Conservation (phyloP, 192 early-diverging fungal genomes). For the Rhizophagus clarus region DNA sequence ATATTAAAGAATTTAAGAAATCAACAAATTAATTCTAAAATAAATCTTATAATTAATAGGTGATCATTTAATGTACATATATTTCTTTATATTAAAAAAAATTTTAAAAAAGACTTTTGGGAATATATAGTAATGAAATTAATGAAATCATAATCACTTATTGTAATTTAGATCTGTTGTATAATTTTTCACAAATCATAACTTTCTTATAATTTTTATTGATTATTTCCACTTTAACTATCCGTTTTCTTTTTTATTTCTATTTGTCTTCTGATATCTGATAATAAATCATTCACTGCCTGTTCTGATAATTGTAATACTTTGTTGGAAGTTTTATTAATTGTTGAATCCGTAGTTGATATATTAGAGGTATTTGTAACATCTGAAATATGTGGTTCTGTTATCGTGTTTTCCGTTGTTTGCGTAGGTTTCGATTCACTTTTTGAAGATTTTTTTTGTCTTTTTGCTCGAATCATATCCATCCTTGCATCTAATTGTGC, state of each 20-base stretch:
- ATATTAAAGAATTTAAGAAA: too few relatives aligned
- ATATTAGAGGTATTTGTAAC: not conserved
- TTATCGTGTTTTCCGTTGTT: not conserved
- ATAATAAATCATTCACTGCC: conserved; percentile 19
- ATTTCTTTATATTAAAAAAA: too few relatives aligned
- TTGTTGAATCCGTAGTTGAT: not conserved
- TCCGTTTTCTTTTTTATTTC: conserved; percentile 3
- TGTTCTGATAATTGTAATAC: not conserved
- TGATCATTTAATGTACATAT: too few relatives aligned
- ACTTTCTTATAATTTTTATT: not conserved
- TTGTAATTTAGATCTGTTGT: too few relatives aligned
- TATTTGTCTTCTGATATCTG: conserved; percentile 16
- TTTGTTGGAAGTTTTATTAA: not conserved
- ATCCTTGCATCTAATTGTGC: conserved; percentile 45
- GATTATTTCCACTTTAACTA: not conserved
- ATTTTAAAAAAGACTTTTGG: too few relatives aligned
- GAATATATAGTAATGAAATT: too few relatives aligned
- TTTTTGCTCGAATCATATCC: conserved; percentile 33
- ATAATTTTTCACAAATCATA: not conserved
- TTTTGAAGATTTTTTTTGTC: not conserved
- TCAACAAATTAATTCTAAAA: too few relatives aligned
- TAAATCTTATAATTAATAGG: too few relatives aligned
- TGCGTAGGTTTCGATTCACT: not conserved
- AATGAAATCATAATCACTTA: too few relatives aligned
- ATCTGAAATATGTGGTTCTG: too few relatives aligned